Percentiles rank a stretch among this genome's conserved stretches.
These are phyloP conservation scores for Gamarada debralockiae DNA, from an alignment of 495 filamentous ascomycete species.

Conservation along the genomic window DNA sequence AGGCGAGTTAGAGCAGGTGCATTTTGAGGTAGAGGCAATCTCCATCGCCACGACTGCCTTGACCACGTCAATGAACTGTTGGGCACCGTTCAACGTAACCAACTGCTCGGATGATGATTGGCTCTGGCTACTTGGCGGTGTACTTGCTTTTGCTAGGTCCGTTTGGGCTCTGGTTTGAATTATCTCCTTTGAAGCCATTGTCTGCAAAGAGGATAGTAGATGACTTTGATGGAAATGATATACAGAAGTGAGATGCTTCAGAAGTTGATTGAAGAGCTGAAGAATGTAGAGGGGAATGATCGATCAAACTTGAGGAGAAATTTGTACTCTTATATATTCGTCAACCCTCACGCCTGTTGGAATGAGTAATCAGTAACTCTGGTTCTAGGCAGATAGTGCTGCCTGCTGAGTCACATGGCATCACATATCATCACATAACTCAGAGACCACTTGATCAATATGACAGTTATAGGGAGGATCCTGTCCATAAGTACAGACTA, in stretches of 20 bases:
- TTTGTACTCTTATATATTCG: slow-evolving; percentile 17
- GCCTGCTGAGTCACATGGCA: too few relatives aligned
- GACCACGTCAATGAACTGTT: slow-evolving; percentile 14
- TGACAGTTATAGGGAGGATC: too few relatives aligned
- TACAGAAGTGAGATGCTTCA: slow-evolving; percentile 9
- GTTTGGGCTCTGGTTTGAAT: slow-evolving; percentile 6
- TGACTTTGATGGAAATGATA: slow-evolving; percentile 4
- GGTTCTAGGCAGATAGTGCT: too few relatives aligned
- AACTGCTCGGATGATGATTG: slow-evolving; percentile 3
- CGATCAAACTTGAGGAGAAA: slow-evolving; percentile 11
- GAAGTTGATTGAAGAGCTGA: slow-evolving; percentile 9
- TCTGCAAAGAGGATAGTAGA: not conserved
- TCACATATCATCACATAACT: too few relatives aligned
- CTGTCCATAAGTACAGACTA: too few relatives aligned
- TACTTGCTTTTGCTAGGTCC: slow-evolving; percentile 2
- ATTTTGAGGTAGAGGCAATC: slow-evolving; percentile 8
- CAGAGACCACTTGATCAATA: too few relatives aligned
- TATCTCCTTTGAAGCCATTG: slow-evolving; percentile 11
- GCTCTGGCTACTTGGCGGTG: slow-evolving; percentile 16
- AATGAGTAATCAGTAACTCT: too few relatives aligned
- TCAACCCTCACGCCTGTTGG: too few relatives aligned
- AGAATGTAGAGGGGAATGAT: slow-evolving; percentile 1
- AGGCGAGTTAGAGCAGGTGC: slow-evolving; percentile 2
- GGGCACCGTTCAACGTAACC: slow-evolving; percentile 12
- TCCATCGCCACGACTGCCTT: slow-evolving; percentile 9